These are phyloP conservation scores for sunflower (Helianthus annuus) DNA, from an alignment of 129 eudicot genomes.

Conservation along the genomic window DNA sequence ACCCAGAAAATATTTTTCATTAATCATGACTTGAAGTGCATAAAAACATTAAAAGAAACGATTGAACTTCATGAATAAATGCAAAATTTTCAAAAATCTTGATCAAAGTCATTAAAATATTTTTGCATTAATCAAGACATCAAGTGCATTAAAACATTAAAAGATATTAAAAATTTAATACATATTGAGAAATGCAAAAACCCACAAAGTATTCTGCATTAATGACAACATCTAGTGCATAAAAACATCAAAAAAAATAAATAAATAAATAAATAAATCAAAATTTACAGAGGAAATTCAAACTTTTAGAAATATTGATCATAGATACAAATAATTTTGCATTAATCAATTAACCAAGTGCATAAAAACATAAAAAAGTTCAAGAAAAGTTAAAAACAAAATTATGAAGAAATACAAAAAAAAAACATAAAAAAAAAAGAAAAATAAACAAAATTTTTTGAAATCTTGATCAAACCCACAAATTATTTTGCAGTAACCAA, in stretches of 20 bases:
- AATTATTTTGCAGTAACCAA: conserved; percentile 4
- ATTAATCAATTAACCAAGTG: background rate
- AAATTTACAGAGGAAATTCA: no score
- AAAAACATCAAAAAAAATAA: no score
- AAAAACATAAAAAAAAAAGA: background rate
- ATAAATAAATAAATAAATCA: no score
- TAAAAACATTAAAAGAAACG: background rate
- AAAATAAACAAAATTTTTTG: background rate
- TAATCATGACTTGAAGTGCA: conserved; percentile 8
- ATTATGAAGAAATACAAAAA: background rate
- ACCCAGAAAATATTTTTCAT: background rate
- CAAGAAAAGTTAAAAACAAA: background rate
- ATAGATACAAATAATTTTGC: background rate
- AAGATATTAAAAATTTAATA: background rate
- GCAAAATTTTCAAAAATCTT: background rate
- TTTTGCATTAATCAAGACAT: background rate
- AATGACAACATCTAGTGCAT: background rate
- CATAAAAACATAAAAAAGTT: background rate
- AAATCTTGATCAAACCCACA: conserved; percentile 20
- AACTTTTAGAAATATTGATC: background rate
- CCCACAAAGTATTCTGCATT: background rate
- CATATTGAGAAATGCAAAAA: background rate
- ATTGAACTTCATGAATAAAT: background rate
- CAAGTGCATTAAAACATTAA: conserved; percentile 8
- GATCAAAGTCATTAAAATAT: conserved; percentile 4